phyloP scores from a whole-genome alignment of 139 green algal genomes.

The Asterochloris sp. region DNA sequence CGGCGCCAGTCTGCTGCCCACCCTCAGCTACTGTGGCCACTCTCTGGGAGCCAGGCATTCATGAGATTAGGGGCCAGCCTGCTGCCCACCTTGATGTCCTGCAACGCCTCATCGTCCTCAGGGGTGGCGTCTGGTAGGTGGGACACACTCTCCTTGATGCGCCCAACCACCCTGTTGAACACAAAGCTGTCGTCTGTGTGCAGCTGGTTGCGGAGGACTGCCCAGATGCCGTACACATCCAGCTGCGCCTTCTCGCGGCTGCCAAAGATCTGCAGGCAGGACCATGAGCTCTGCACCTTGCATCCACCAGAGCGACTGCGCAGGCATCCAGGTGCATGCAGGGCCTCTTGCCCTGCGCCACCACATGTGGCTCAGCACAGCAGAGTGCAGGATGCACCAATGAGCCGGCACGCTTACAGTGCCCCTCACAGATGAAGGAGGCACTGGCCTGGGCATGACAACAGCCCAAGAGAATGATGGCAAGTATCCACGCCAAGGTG shows the following conservation, averaged over 20 bases:
- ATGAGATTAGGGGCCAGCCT: neutral
- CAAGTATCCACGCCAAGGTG: no score
- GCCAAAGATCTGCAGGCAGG: slow-evolving; percentile 39
- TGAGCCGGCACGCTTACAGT: no score
- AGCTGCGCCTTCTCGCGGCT: slow-evolving; percentile 39
- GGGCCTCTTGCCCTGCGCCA: no score
- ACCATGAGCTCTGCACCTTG: no score
- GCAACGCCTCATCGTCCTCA: slow-evolving; percentile 29
- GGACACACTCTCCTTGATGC: slow-evolving; percentile 38
- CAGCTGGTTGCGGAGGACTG: slow-evolving; percentile 37
- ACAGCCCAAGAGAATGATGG: no score
- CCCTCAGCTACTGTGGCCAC: neutral
- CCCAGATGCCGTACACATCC: slow-evolving; percentile 58
- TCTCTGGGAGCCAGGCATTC: neutral
- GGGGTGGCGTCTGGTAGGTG: slow-evolving; percentile 29
- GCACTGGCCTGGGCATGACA: no score
- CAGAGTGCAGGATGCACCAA: no score
- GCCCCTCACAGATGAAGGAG: no score
- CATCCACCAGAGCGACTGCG: no score
- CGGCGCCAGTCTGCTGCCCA: neutral
- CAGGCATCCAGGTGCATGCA: no score
- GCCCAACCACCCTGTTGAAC: slow-evolving; percentile 56
- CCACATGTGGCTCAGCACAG: no score
- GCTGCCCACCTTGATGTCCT: slow-evolving; percentile 13
- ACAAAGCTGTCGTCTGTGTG: slow-evolving; percentile 66